Conservation (phyloP, 169 alveolate species). For the Cryptosporidium sp. region DNA sequence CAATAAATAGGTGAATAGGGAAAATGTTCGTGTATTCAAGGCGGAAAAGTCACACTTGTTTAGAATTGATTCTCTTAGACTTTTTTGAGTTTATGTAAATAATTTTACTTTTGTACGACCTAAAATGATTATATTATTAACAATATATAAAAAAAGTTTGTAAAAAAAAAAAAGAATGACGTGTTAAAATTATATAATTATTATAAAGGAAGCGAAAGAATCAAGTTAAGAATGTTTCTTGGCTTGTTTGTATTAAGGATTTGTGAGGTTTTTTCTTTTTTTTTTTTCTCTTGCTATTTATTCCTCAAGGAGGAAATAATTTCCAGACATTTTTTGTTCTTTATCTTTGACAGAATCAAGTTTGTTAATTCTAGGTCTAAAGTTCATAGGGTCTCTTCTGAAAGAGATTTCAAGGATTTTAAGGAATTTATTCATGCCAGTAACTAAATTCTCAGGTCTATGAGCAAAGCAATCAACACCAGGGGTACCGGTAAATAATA, state of each 20-base stretch:
- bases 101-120: background rate
- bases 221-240: no score
- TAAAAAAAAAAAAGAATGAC: background rate
- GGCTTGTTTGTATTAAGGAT: background rate
- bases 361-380: conserved; percentile 99
- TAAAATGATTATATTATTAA: no score
- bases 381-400: conserved; percentile 98
- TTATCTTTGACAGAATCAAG: conserved; percentile 96
- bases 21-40: no score
- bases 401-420: conserved; percentile 96
- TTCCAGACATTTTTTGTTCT: conserved; percentile 97
- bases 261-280: background rate
- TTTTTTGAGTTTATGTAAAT: background rate
- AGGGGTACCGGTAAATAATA: conserved; percentile 98
- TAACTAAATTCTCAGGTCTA: conserved; percentile 90
- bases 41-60: no score
- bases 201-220: background rate
- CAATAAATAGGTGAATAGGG: no score
- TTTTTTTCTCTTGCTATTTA: background rate
- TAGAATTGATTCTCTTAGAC: background rate
- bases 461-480: conserved; percentile 92
- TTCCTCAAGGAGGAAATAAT: conserved; percentile 94
- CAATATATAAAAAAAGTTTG: no score
- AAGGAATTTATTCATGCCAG: conserved; percentile 96
- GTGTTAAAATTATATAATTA: no score